Evolutionary conservation across 352 stramenopile genomes (phyloP).

Genomic region (Pythium aquatile): DNA sequence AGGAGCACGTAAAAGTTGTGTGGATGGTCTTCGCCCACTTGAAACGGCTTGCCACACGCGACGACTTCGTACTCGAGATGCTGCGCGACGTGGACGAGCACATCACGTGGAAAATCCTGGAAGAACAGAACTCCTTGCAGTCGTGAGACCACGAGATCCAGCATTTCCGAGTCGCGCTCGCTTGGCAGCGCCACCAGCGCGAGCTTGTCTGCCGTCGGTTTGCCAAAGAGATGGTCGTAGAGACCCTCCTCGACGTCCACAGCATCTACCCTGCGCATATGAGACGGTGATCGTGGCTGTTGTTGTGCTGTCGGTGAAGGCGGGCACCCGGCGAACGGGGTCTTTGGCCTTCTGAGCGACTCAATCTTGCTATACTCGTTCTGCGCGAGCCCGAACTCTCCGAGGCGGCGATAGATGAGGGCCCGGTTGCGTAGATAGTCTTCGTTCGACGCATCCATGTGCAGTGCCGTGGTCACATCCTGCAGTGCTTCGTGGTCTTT

Average conservation of each 20-base stretch:
- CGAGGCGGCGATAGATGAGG: constrained; percentile 29
- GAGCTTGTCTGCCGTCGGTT: constrained; percentile 59
- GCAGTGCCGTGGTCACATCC: constrained; percentile 24
- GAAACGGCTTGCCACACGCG: constrained; percentile 55
- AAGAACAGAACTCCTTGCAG: constrained; percentile 66
- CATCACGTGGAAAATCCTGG: constrained; percentile 51
- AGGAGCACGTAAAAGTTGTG: constrained; percentile 72
- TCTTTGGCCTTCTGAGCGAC: background rate
- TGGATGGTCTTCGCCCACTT: constrained; percentile 51
- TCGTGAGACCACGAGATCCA: constrained; percentile 44
- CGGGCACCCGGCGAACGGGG: background rate
- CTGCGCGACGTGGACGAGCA: constrained; percentile 42
- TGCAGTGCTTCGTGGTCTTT: constrained; percentile 26
- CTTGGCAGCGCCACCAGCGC: constrained; percentile 47
- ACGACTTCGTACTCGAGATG: constrained; percentile 72
- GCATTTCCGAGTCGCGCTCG: constrained; percentile 42
- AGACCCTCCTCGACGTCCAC: constrained; percentile 48
- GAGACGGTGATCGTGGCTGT: constrained; percentile 3
- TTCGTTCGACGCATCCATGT: constrained; percentile 22
- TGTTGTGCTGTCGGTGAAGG: background rate
- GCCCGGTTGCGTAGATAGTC: constrained; percentile 29
- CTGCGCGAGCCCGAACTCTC: constrained; percentile 30
- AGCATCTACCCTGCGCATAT: constrained; percentile 4
- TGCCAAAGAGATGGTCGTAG: constrained; percentile 67
- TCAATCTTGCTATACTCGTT: constrained; percentile 29